Percentiles rank a stretch among this genome's conserved stretches.
Evolutionary conservation across 108 stramenopile species (phyloP).

Genomic region (Schizochytrium sp.): DNA sequence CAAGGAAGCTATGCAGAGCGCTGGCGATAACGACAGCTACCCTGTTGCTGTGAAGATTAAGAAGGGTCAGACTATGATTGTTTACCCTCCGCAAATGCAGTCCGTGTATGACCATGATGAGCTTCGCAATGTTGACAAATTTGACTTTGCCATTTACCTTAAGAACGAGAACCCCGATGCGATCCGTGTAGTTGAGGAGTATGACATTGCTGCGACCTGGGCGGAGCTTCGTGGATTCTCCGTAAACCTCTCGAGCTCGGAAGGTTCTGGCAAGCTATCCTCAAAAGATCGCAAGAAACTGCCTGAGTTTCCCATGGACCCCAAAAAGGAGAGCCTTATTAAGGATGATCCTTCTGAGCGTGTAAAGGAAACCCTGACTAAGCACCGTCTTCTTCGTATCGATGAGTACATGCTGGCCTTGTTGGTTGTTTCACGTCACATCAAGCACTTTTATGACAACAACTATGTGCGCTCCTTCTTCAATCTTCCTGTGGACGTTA

Average conservation of each 20-base stretch:
- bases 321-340: not conserved
- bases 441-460: not conserved
- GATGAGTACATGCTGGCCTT: constrained; percentile 2
- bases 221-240: not conserved
- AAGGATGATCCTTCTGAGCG: not conserved
- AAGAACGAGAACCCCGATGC: not conserved
- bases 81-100: not conserved
- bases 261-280: not conserved
- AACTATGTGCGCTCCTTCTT: constrained; percentile 18
- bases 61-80: not conserved
- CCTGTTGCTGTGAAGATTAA: not conserved
- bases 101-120: not conserved
- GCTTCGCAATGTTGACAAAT: not conserved
- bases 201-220: not conserved
- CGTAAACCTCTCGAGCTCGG: not conserved
- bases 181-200: not conserved
- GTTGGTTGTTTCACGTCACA: constrained; percentile 8
- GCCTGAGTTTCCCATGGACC: not conserved
- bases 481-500: not conserved
- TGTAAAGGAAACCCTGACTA: not conserved
- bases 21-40: not conserved
- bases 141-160: not conserved
- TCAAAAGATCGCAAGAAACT: constrained; percentile 15
- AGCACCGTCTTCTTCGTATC: not conserved
- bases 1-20: not conserved